A percentile compares a stretch with the other conserved stretches of the same genome.
These are phyloP conservation scores for Arthrobotrys iridis DNA, from an alignment of 2,329 filamentous ascomycete genomes.

Conservation along the genomic window DNA sequence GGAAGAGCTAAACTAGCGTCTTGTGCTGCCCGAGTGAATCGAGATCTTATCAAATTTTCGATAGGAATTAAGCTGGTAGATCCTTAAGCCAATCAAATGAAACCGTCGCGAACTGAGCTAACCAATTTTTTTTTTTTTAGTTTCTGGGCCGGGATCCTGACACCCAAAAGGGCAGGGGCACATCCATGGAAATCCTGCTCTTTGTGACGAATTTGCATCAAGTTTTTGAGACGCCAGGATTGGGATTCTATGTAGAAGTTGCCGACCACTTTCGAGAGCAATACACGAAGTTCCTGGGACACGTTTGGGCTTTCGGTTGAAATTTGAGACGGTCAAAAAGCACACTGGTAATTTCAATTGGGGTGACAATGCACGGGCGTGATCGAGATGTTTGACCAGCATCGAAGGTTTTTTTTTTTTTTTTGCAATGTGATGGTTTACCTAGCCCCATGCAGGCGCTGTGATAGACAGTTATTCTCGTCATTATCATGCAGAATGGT, in stretches of 20 bases:
- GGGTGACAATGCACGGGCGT: conserved; percentile 7
- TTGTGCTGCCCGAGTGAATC: conserved; percentile 9
- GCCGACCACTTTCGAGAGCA: conserved; percentile 8
- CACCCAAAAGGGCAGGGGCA: conserved; percentile 28
- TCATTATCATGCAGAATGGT: conserved; percentile 25
- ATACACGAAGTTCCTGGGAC: neutral
- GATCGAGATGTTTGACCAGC: conserved; percentile 2
- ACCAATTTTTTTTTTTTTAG: conserved; percentile 24
- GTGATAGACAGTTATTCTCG: conserved; percentile 25
- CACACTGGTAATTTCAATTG: neutral
- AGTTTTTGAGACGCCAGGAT: conserved; percentile 9
- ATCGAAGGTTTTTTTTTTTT: too few relatives aligned
- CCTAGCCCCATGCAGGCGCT: conserved; percentile 23
- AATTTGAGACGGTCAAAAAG: neutral
- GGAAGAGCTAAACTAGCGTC: conserved; percentile 3
- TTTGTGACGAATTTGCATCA: conserved; percentile 39
- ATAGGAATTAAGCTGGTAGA: conserved; percentile 38
- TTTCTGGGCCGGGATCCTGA: conserved; percentile 24
- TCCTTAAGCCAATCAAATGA: conserved; percentile 43
- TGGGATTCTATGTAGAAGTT: conserved; percentile 36
- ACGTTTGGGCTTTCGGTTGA: neutral
- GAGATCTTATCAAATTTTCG: conserved; percentile 31
- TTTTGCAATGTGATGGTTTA: neutral
- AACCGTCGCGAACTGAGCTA: conserved; percentile 48
- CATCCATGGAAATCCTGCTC: conserved; percentile 49